Evolutionary conservation across 257 asterid genomes (phyloP).

Genomic region (Solanum megistacrolobum): DNA sequence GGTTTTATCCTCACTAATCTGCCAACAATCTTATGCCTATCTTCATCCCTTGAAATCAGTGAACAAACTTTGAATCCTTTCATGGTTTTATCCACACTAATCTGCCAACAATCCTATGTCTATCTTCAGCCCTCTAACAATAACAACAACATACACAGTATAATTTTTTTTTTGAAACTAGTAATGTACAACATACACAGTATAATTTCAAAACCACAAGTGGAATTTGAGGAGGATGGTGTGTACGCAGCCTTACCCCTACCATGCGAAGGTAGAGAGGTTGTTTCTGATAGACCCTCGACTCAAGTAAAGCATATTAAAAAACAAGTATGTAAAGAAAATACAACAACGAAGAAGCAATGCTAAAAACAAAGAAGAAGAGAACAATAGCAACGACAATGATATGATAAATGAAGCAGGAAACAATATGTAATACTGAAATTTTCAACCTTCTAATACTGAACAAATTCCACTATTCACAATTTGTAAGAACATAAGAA

Average conservation of each 20-base stretch:
- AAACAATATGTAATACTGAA: background rate
- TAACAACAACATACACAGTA: background rate
- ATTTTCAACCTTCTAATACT: background rate
- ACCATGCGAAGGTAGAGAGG: background rate
- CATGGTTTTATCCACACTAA: background rate
- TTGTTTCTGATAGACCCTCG: background rate
- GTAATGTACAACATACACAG: background rate
- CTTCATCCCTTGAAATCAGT: background rate
- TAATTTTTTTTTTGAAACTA: background rate
- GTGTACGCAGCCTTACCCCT: background rate
- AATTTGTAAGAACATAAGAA: background rate
- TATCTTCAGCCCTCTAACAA: background rate
- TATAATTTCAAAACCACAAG: background rate
- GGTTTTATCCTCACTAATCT: background rate
- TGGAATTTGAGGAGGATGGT: background rate
- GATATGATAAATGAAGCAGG: background rate
- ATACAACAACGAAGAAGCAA: background rate
- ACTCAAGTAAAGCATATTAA: background rate
- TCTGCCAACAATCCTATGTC: background rate
- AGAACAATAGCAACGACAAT: background rate
- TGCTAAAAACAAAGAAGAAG: background rate
- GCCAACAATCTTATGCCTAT: background rate
- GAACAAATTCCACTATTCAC: background rate
- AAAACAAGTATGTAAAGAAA: background rate
- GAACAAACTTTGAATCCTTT: background rate